Evolutionary conservation across 805 yeast genomes (phyloP).

Genomic region (Kazachstania viticola): DNA sequence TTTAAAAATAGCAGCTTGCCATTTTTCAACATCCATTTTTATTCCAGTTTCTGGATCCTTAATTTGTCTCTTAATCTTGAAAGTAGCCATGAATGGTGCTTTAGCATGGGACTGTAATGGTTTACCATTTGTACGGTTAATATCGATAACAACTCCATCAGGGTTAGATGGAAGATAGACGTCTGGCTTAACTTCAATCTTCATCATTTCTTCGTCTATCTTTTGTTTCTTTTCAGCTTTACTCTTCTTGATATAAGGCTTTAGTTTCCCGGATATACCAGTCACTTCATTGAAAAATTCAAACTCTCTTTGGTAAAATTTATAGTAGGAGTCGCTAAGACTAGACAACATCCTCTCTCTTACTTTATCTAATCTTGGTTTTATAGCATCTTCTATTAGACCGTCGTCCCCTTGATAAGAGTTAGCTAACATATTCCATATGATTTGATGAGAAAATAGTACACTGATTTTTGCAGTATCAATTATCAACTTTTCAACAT

Average conservation of each 20-base stretch:
- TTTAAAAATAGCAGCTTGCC: slow-evolving; percentile 95
- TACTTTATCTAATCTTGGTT: slow-evolving; percentile 71
- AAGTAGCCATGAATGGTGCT: slow-evolving; percentile 96
- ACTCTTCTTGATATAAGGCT: slow-evolving; percentile 85
- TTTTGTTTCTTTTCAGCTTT: slow-evolving; percentile 94
- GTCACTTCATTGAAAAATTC: slow-evolving; percentile 86
- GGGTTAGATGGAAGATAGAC: slow-evolving; percentile 95
- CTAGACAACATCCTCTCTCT: slow-evolving; percentile 49
- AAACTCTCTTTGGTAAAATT: slow-evolving; percentile 73
- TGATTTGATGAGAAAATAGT: slow-evolving; percentile 91
- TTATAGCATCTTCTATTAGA: slow-evolving; percentile 63
- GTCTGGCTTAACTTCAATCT: slow-evolving; percentile 59
- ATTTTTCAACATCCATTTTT: slow-evolving; percentile 42
- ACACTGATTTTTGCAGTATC: slow-evolving; percentile 89
- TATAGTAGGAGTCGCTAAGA: slow-evolving; percentile 49
- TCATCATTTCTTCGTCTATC: slow-evolving; percentile 91
- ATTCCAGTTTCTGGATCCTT: slow-evolving; percentile 30
- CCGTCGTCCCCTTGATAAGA: slow-evolving; percentile 85
- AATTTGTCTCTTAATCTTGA: slow-evolving; percentile 60
- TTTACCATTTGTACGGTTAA: slow-evolving; percentile 81
- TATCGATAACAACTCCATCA: slow-evolving; percentile 86
- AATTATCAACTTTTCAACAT: slow-evolving; percentile 75
- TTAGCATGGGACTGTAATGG: slow-evolving; percentile 97
- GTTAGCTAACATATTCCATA: slow-evolving; percentile 96
- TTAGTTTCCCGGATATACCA: slow-evolving; percentile 83